A percentile compares a stretch with the other conserved stretches of the same genome.
phyloP scores from a whole-genome alignment of 306 rosid genomes.

The Sphenostylis stenocarpa region DNA sequence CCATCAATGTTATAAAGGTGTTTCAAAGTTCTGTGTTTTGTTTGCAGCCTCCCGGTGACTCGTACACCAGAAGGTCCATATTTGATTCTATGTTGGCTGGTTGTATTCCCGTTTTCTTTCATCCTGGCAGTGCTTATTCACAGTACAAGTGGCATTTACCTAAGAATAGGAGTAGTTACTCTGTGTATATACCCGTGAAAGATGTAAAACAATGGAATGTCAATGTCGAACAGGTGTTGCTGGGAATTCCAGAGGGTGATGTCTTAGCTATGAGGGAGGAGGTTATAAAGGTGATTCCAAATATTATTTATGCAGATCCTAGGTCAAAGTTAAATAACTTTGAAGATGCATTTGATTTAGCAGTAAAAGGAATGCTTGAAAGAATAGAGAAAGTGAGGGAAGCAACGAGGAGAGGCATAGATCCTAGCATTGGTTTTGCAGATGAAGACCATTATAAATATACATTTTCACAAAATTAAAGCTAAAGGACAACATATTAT shows the following conservation, averaged over 20 bases:
- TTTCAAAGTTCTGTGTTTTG: conserved; percentile 70
- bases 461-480: conserved; percentile 52
- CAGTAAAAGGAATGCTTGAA: conserved; percentile 66
- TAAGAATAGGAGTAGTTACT: conserved; percentile 51
- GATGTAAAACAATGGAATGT: conserved; percentile 56
- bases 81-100: conserved; percentile 87
- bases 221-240: conserved; percentile 51
- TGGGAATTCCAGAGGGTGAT: conserved; percentile 50
- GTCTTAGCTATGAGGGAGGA: conserved; percentile 72
- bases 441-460: conserved; percentile 80
- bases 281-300: conserved; percentile 68
- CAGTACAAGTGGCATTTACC: conserved; percentile 85
- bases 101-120: conserved; percentile 88
- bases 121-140: conserved; percentile 85
- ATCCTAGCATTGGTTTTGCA: conserved; percentile 85
- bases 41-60: conserved; percentile 87
- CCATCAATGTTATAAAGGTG: conserved; percentile 53
- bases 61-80: conserved; percentile 83
- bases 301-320: conserved; percentile 72
- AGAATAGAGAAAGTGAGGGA: conserved; percentile 66
- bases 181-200: conserved; percentile 75
- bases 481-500: neutral
- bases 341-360: conserved; percentile 81
- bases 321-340: conserved; percentile 39
- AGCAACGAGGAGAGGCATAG: conserved; percentile 55